Percentiles rank a stretch among this genome's conserved stretches.
These are phyloP conservation scores for Cryphonectria naterciae DNA, from an alignment of 2,329 filamentous ascomycete species.

Conservation along the genomic window DNA sequence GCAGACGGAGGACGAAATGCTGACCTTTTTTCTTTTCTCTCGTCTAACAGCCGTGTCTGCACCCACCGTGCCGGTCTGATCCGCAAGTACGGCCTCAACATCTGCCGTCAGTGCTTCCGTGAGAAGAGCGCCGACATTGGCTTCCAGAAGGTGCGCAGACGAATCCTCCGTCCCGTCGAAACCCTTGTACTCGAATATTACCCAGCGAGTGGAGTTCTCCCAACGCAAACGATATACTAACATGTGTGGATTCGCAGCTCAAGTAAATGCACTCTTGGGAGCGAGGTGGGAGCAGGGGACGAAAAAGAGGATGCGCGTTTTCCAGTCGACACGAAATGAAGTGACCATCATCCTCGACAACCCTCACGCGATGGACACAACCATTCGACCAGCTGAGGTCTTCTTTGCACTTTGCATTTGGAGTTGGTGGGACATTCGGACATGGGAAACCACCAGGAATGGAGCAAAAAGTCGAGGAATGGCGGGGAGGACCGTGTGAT, in stretches of 20 bases:
- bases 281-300: conserved; percentile 16
- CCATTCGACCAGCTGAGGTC: conserved; percentile 26
- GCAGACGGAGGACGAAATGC: conserved; percentile 31
- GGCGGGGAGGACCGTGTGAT: conserved; percentile 22
- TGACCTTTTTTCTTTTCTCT: conserved; percentile 30
- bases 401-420: conserved; percentile 28
- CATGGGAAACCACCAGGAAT: conserved; percentile 26
- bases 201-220: no score
- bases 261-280: conserved; percentile 27
- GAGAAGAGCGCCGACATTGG: conserved; percentile 75
- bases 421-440: conserved; percentile 30
- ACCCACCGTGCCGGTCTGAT: conserved; percentile 98
- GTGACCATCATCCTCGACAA: conserved; percentile 20
- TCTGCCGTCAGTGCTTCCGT: conserved; percentile 80
- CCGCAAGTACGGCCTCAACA: conserved; percentile 98
- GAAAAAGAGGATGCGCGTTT: conserved; percentile 18
- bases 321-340: conserved; percentile 26
- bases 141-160: conserved; percentile 67
- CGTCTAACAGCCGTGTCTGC: conserved; percentile 63
- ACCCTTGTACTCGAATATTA: background rate
- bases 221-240: background rate
- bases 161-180: background rate
- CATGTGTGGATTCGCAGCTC: conserved; percentile 16
- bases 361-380: conserved; percentile 22
- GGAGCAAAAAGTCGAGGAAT: conserved; percentile 16